Base-by-base conservation (phyloP, 2,329 filamentous ascomycete genomes). In the Aspergillus neotritici region DNA sequence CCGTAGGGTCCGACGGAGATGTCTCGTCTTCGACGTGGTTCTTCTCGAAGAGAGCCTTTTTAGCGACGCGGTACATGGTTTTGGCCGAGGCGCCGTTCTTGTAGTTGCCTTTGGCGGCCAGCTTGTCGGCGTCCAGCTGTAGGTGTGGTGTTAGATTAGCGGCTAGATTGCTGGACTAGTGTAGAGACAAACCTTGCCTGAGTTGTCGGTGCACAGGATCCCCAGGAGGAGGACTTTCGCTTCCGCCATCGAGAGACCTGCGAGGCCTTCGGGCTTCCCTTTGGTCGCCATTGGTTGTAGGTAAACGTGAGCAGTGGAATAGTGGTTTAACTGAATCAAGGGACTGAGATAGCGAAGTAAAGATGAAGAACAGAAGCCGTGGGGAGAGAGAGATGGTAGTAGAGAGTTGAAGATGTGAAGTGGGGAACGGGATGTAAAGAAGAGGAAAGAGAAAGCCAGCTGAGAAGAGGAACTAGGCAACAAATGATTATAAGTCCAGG, bases 111-210 rank as follows among this genome's bases (percentile, higher is more conserved):
- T 51, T 55, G 9, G 49, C 42, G 15, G 69, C 67, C 8, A 73
- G 49, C 16, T 60, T 66, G 1, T 60, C 53, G 45, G 60, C 65
- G 52, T 74, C 67, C 17, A 70, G 45, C 67, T 70, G 44, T 10
- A 17, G 13, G 37, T 37, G 17, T 21, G 29, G 15, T 35, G 46
- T 37, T 43, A 9, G 25, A 25, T 39, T 17, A n/a, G 9, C 31
- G 30, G 14, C 35, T 17, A 28, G 17, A 7, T 32, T 34, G 11
- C 8, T 16, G 37, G n/a, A 4, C 11, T 14, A 6, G 12, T 15
- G 2, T 14, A 16, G 3, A 4, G 11, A 25, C 21, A 3, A 46
- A 56, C 54, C 41, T 56, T 58, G 34, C 40, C 44, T 3, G 33
- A 14, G 2, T 46, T 42, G 17, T 49, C 44, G 6, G 41, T 38